Base-by-base conservation (phyloP, 2,329 filamentous ascomycete species). In the Arthrobotrys conoides region DNA sequence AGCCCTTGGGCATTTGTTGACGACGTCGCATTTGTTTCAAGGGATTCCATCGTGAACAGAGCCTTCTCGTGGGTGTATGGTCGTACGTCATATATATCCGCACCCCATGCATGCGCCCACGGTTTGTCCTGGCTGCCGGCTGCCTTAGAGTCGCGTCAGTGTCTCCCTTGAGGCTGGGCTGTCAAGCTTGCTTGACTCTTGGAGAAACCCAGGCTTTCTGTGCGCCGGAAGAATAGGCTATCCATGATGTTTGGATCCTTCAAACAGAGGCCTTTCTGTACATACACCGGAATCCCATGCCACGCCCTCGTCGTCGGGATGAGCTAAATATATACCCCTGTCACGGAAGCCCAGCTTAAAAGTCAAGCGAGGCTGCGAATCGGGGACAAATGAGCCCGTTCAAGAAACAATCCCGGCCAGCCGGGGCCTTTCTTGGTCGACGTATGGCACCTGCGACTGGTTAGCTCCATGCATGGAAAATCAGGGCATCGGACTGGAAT, bases 401-500 rank as follows among this genome's bases (percentile, higher is more conserved):
- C 5, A 22, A 59, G 33, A 38, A 38, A 38, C 30, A 38, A 59
- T 59, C 30, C 53, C 14, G 27, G 53, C 33, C 18, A n/a, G 41
- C 41, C 41, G 16, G 33, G 53, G 53, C 30, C 8, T 44, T 61
- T 44, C 57, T 61, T 61, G 57, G 57, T 61, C 36, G 70, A 67
- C 61, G 65, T 73, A 64, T 61, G 38, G 5, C 48, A 59, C 22
- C 38, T 53, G 22, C 57, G 12, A 18, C 22, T 24, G 46, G 41
- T 38, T 55, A 48, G 51, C 14, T 46, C 33, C 44, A 20, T 59
- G 51, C 46, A 57, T 38, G 14, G 24, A 20, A 57, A 53, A 63
- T 41, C 27, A 48, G 49, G 46, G 48, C 69, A 66, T 48, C 57
- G 57, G 48, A 33, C 64, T 57, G 44, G 44, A 41, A 57, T 57